Evolutionary conservation across 2,329 filamentous ascomycete species (phyloP), one percentile per base, ranked within the genome.

Genomic region (Diaporthe citri): DNA sequence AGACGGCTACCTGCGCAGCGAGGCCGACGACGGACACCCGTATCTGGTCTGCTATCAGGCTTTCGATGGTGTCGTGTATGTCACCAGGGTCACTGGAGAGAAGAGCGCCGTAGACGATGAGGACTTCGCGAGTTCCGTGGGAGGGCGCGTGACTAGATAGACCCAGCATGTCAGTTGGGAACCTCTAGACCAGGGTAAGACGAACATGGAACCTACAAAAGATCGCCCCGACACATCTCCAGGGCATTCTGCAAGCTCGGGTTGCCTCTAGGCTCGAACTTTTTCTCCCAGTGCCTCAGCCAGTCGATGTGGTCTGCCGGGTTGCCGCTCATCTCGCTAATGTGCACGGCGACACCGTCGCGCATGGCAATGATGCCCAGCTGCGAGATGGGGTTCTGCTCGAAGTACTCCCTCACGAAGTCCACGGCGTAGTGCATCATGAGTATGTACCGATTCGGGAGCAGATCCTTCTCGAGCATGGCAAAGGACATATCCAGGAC

Each of bases 361-460:
- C 94, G 91, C 94, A 98, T 98, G 69, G 94, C 96, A 52, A 99
- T 88, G 41, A 99, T 93, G 34, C 94, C 96, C 74, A 99, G 90
- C 85, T 99, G 97, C 13, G 95, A 97, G 78, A 99, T 98, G 15
- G 97, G 97, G 80, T 99, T 99, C 84, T 99, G 97, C 84, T 98
- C 97, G 82, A 98, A 99, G 85, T 95, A 99, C 83, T 98, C 96
- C 75, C 93, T 90, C 66, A 98, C 93, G 83, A 98, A 99, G 74
- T 95, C 93, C 77, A 93, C 91, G 22, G 95, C 93, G 84, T 95
- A 97, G 77, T 92, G 92, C 80, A 98, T 89, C 71, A 93, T 93
- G 43, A 98, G 90, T 51, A 95, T 90, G 84, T 96, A 96, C 76
- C 96, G 91, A 57, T 93, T 98, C 8, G 97, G 97, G 36, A 97